Evolutionary conservation across 805 yeast genomes (phyloP).

Genomic region (Starmerella sirachaensis): DNA sequence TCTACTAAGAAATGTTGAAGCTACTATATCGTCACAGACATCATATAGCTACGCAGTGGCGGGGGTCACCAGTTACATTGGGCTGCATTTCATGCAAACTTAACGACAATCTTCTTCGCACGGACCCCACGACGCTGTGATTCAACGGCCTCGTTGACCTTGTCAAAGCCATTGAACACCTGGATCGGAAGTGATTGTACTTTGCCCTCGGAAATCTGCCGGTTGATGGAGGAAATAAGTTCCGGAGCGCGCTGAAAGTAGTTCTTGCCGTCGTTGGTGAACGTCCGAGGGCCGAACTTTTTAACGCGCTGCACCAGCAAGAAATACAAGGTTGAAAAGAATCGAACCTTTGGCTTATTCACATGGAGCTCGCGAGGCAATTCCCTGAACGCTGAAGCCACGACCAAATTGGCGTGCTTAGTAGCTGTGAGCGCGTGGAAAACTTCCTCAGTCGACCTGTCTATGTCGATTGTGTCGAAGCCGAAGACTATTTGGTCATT

Average conservation of each 20-base stretch:
- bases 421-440: no score
- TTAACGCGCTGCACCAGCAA: constrained; percentile 17
- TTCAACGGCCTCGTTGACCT: constrained; percentile 19
- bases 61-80: no score
- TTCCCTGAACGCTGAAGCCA: no score
- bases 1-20: no score
- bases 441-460: no score
- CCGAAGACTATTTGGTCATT: constrained; percentile 22
- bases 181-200: constrained; percentile 15
- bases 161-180: constrained; percentile 23
- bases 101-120: constrained; percentile 23
- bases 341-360: constrained; percentile 3
- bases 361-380: no score
- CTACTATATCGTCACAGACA: no score
- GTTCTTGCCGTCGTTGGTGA: constrained; percentile 11
- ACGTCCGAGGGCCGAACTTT: constrained; percentile 17
- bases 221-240: constrained; percentile 12
- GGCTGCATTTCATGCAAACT: not conserved
- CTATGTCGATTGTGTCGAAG: constrained; percentile 25
- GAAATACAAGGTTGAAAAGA: constrained; percentile 16
- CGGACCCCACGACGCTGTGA: constrained; percentile 20
- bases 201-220: constrained; percentile 10
- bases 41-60: no score
- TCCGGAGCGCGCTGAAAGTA: constrained; percentile 7
- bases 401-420: no score